Conservation (phyloP, 441 rosid genomes). For the Theobroma grandiflorum region DNA sequence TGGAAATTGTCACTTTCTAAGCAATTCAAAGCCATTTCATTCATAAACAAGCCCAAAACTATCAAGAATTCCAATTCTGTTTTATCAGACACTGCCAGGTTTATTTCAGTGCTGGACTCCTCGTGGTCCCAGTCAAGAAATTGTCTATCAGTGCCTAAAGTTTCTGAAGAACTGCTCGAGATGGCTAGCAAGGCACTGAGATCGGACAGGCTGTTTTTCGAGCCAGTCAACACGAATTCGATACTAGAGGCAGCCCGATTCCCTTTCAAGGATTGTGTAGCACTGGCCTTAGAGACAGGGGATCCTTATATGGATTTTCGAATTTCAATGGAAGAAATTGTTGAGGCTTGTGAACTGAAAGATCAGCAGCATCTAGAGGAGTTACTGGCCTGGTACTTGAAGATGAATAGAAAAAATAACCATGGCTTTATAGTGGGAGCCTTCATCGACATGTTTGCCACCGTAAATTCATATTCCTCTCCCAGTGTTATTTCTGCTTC, state of each 20-base stretch:
- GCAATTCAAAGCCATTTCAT: slow-evolving; percentile 14
- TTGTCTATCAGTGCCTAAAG: slow-evolving; percentile 5
- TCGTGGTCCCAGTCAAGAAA: slow-evolving; percentile 3
- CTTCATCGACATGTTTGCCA: slow-evolving; percentile 34
- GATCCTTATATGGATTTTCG: slow-evolving; percentile 37
- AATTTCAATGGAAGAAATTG: slow-evolving; percentile 43
- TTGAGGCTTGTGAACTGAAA: slow-evolving; percentile 32
- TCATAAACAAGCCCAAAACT: background rate
- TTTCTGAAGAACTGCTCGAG: slow-evolving; percentile 27
- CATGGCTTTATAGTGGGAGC: slow-evolving; percentile 39
- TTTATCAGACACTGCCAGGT: slow-evolving; percentile 17
- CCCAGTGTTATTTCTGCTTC: background rate
- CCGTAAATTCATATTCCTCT: background rate
- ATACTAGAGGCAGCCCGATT: slow-evolving; percentile 27
- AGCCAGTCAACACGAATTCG: slow-evolving; percentile 37
- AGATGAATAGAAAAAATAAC: slow-evolving; percentile 38
- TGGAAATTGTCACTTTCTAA: slow-evolving; percentile 20
- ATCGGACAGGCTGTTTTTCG: slow-evolving; percentile 38
- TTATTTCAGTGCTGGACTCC: slow-evolving; percentile 14
- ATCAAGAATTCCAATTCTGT: background rate
- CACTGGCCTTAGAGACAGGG: slow-evolving; percentile 33
- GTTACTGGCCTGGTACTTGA: slow-evolving; percentile 40
- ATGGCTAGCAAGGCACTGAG: slow-evolving; percentile 33
- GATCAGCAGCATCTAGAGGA: slow-evolving; percentile 35
- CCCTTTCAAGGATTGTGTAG: slow-evolving; percentile 30